Evolutionary conservation across 371 early-diverging fungal genomes (phyloP).

Genomic region (Mortierella sp.): DNA sequence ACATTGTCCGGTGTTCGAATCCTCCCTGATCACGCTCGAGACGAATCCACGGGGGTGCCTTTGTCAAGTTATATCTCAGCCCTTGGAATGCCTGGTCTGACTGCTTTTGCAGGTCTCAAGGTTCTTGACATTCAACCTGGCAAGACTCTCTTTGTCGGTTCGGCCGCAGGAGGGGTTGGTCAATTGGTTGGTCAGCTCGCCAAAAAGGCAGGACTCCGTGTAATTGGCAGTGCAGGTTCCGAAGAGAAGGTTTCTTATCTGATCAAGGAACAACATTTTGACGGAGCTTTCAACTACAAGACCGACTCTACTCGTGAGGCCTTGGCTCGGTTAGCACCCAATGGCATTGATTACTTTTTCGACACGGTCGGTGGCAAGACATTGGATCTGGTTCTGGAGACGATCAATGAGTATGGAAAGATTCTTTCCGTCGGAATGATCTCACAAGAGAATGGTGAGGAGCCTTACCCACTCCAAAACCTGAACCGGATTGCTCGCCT

Average conservation of each 20-base stretch:
- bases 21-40: conserved; percentile 36
- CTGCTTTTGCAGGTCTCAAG: conserved; percentile 42
- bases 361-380: conserved; percentile 34
- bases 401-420: conserved; percentile 34
- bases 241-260: conserved; percentile 36
- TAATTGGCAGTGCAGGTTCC: conserved; percentile 40
- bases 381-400: conserved; percentile 28
- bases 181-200: conserved; percentile 59
- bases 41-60: conserved; percentile 31
- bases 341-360: conserved; percentile 41
- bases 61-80: conserved; percentile 35
- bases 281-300: conserved; percentile 47
- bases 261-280: conserved; percentile 27
- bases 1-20: conserved; percentile 22
- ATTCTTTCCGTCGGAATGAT: conserved; percentile 49
- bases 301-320: conserved; percentile 30
- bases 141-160: conserved; percentile 63
- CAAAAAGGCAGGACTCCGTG: conserved; percentile 27
- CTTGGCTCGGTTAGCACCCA: conserved; percentile 30
- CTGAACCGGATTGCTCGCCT: conserved; percentile 25
- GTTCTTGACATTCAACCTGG: conserved; percentile 53
- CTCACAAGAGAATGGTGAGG: conserved; percentile 50
- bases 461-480: conserved; percentile 34
- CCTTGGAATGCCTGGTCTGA: conserved; percentile 42
- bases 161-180: conserved; percentile 70